Percentiles rank a stretch among this genome's conserved stretches.
Conservation (phyloP, 2,329 filamentous ascomycete species). For the Aspergillus pseudotamarii region DNA sequence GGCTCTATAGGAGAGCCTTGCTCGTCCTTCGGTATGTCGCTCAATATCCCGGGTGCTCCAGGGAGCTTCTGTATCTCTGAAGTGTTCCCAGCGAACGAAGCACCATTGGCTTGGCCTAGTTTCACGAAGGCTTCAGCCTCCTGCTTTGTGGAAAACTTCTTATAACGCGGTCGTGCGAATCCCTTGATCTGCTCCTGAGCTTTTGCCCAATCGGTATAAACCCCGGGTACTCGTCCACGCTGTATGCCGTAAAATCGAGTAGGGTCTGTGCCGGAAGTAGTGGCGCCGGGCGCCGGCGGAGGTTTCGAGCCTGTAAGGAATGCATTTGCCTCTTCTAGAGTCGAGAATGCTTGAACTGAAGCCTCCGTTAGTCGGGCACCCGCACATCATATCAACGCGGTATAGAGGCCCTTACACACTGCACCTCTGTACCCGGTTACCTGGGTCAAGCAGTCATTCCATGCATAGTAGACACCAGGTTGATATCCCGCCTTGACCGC, state of each 20-base stretch:
- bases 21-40: conserved; percentile 46
- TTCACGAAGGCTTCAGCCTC: conserved; percentile 79
- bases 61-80: conserved; percentile 37
- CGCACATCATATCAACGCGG: background rate
- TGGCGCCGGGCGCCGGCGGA: conserved; percentile 34
- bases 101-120: conserved; percentile 36
- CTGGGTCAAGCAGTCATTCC: conserved; percentile 64
- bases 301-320: conserved; percentile 68
- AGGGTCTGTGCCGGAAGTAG: conserved; percentile 39
- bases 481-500: conserved; percentile 62
- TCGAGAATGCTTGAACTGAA: conserved; percentile 78
- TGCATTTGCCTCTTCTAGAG: conserved; percentile 73
- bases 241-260: conserved; percentile 64
- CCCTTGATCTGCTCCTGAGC: conserved; percentile 74
- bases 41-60: conserved; percentile 41
- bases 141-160: conserved; percentile 66
- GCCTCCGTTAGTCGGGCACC: background rate
- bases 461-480: conserved; percentile 66
- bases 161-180: conserved; percentile 69
- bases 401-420: conserved; percentile 59
- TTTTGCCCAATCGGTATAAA: conserved; percentile 69
- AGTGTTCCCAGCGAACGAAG: conserved; percentile 30
- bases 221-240: conserved; percentile 59
- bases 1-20: conserved; percentile 51
- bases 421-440: conserved; percentile 67